A percentile compares a stretch with the other conserved stretches of the same genome.
These are phyloP conservation scores for Hura crepitans DNA, from an alignment of 441 rosid species.

Conservation along the genomic window DNA sequence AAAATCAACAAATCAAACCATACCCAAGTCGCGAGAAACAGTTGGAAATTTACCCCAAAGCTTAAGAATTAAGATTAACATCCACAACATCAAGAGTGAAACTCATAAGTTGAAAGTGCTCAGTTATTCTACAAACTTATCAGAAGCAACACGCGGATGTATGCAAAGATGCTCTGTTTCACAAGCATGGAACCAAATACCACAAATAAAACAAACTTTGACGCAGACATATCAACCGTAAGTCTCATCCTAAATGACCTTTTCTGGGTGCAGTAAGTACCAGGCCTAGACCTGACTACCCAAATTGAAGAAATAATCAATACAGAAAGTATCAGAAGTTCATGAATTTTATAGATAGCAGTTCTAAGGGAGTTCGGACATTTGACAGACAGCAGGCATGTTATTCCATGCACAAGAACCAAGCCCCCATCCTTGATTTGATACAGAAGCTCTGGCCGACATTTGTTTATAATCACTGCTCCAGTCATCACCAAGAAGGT, in stretches of 20 bases:
- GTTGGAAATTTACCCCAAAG: neutral
- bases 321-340: slow-evolving; percentile 20
- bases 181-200: slow-evolving; percentile 20
- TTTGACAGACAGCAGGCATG: slow-evolving; percentile 82
- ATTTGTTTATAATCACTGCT: slow-evolving; percentile 55
- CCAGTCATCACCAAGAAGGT: slow-evolving; percentile 71
- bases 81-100: slow-evolving; percentile 13
- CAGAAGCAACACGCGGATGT: slow-evolving; percentile 26
- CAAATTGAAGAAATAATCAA: slow-evolving; percentile 27
- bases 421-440: slow-evolving; percentile 59
- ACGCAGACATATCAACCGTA: slow-evolving; percentile 22
- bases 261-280: slow-evolving; percentile 23
- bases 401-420: slow-evolving; percentile 76
- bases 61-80: neutral
- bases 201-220: slow-evolving; percentile 30
- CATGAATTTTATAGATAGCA: slow-evolving; percentile 22
- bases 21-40: neutral
- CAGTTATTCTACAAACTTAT: slow-evolving; percentile 28
- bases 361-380: slow-evolving; percentile 57
- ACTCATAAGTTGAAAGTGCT: slow-evolving; percentile 24
- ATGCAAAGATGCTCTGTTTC: slow-evolving; percentile 23
- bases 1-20: neutral
- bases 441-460: slow-evolving; percentile 39
- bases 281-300: slow-evolving; percentile 18
- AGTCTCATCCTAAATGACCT: slow-evolving; percentile 23